These are phyloP conservation scores for Dictyostelium intermedium DNA, from an alignment of 78 protist species.

Conservation along the genomic window DNA sequence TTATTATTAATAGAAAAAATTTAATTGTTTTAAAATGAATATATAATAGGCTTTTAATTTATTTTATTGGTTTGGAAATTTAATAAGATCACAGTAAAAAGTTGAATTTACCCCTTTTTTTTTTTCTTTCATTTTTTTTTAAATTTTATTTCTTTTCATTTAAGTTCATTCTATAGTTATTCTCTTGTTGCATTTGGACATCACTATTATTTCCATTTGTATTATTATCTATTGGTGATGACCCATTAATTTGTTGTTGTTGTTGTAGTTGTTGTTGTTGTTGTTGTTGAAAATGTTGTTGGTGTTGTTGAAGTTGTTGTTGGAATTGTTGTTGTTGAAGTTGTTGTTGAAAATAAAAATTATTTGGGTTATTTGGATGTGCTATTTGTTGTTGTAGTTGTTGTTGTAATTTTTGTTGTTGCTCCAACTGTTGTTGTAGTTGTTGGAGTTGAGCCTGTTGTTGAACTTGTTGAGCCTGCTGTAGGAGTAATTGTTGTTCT, in stretches of 20 bases:
- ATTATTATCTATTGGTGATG: background rate
- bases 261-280: background rate
- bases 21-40: background rate
- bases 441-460: conserved; percentile 42
- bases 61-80: too few species aligned
- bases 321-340: conserved; percentile 8
- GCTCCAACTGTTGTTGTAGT: conserved; percentile 12
- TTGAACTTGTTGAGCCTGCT: conserved; percentile 17
- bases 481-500: conserved; percentile 21
- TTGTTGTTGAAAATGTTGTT: background rate
- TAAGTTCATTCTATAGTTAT: background rate
- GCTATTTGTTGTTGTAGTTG: conserved; percentile 27
- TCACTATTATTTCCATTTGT: background rate
- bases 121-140: background rate
- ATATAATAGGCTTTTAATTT: background rate
- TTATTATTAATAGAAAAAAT: too few species aligned
- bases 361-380: conserved; percentile 4
- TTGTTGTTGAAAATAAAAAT: conserved; percentile 12
- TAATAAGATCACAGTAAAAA: too few species aligned
- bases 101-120: background rate
- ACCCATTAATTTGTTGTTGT: background rate
- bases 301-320: background rate
- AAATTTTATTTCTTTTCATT: background rate
- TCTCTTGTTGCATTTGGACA: background rate
- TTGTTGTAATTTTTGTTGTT: conserved; percentile 9